Percentiles rank a stretch among this genome's conserved stretches.
Evolutionary conservation across 208 protist genomes (phyloP).

Genomic region (Zelonia costaricensis): DNA sequence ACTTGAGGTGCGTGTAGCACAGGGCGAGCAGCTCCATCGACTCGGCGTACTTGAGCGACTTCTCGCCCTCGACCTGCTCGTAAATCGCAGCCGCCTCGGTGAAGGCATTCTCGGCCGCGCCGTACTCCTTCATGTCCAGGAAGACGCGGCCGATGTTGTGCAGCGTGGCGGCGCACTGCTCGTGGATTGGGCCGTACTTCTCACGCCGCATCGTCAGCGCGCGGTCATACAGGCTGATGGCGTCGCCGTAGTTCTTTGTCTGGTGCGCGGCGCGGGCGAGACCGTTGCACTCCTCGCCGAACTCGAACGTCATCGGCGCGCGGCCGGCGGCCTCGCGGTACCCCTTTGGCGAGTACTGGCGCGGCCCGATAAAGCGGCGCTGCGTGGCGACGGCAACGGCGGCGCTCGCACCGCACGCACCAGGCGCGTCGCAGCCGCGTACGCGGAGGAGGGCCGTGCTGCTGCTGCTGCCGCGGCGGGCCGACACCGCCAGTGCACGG

Average conservation of each 20-base stretch:
- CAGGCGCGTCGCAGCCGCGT: not conserved
- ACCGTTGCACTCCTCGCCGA: slow-evolving; percentile 86
- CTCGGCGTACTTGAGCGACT: slow-evolving; percentile 82
- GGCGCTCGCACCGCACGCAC: not conserved
- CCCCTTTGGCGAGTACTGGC: slow-evolving; percentile 84
- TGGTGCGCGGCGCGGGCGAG: slow-evolving; percentile 82
- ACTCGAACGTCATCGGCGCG: slow-evolving; percentile 84
- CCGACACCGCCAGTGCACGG: not conserved
- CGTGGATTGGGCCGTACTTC: slow-evolving; percentile 83
- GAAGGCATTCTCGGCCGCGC: slow-evolving; percentile 86
- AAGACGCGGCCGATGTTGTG: slow-evolving; percentile 90
- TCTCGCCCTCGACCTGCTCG: slow-evolving; percentile 73
- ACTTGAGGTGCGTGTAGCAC: slow-evolving; percentile 83
- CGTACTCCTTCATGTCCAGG: slow-evolving; percentile 90
- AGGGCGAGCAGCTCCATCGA: slow-evolving; percentile 82
- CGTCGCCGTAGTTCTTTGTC: slow-evolving; percentile 90
- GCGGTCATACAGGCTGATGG: slow-evolving; percentile 85
- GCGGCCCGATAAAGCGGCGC: slow-evolving; percentile 68
- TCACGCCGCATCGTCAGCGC: slow-evolving; percentile 81
- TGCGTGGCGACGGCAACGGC: slow-evolving; percentile 8
- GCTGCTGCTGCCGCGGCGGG: not conserved
- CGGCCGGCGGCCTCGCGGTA: slow-evolving; percentile 81
- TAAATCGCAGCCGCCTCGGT: slow-evolving; percentile 90
- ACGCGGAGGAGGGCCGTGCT: slow-evolving; percentile 3
- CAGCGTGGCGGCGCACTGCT: slow-evolving; percentile 80